phyloP scores from a whole-genome alignment of 75 land plant species.

The Cunninghamia lanceolata region DNA sequence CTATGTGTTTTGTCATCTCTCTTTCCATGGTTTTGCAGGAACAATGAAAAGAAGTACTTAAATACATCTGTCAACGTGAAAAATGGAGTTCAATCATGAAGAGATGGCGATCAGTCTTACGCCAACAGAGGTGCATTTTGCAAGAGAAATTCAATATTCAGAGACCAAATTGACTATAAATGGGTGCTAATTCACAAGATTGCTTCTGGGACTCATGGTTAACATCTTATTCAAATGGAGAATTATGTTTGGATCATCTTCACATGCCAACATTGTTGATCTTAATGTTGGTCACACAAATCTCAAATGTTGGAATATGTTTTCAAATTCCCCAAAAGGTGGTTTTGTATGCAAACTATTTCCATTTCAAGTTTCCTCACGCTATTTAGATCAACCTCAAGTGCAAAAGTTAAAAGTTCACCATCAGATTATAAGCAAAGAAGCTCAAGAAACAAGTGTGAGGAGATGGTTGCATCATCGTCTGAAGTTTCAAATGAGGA shows the following conservation, averaged over 20 bases:
- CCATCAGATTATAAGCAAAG: slow-evolving; percentile 13
- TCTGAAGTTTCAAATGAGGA: neutral
- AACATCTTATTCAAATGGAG: neutral
- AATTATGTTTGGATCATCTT: slow-evolving; percentile 38
- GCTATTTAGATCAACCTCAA: slow-evolving; percentile 19
- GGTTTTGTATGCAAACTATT: slow-evolving; percentile 45
- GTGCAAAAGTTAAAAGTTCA: neutral
- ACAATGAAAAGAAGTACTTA: too few species aligned
- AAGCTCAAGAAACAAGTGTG: slow-evolving; percentile 20
- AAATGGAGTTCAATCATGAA: too few species aligned
- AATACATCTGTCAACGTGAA: too few species aligned
- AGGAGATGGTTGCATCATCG: slow-evolving; percentile 7
- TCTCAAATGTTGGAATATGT: slow-evolving; percentile 17
- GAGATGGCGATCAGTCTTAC: too few species aligned
- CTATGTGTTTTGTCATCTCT: too few species aligned
- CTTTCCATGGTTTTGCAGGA: too few species aligned
- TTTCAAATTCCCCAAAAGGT: slow-evolving; percentile 33
- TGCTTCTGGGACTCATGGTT: too few species aligned
- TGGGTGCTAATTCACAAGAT: too few species aligned
- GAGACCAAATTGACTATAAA: too few species aligned
- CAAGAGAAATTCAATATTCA: too few species aligned
- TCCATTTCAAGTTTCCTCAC: slow-evolving; percentile 35
- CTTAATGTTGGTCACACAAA: slow-evolving; percentile 39
- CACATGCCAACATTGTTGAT: slow-evolving; percentile 42
- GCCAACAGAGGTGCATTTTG: too few species aligned